Evolutionary conservation across 129 eudicot genomes (phyloP).

Genomic region (Silybum marianum): DNA sequence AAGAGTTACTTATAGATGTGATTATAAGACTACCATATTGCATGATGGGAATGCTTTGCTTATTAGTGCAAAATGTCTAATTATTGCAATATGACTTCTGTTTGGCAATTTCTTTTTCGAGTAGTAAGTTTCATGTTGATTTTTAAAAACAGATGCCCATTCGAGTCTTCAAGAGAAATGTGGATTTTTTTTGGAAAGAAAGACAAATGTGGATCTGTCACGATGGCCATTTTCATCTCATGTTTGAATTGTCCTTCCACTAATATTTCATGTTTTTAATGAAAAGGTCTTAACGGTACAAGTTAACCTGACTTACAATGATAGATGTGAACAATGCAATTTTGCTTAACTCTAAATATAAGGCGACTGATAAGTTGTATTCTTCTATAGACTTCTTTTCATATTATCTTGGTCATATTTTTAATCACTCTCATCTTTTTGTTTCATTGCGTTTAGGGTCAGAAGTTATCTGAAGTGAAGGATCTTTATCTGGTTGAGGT

Average conservation of each 20-base stretch:
- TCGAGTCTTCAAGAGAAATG: not conserved
- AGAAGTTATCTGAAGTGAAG: slow-evolving; percentile 83
- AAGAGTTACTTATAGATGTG: not conserved
- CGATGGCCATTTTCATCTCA: not conserved
- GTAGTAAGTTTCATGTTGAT: not conserved
- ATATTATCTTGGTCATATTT: not conserved
- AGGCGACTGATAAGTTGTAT: not conserved
- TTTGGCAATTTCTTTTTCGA: not conserved
- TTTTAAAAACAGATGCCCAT: not conserved
- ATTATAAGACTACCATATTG: not conserved
- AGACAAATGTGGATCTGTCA: not conserved
- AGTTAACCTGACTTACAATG: not conserved
- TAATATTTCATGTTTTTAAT: not conserved
- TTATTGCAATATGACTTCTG: not conserved
- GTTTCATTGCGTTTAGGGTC: slow-evolving; percentile 60
- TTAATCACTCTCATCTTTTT: not conserved
- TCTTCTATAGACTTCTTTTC: not conserved
- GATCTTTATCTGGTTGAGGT: slow-evolving; percentile 97
- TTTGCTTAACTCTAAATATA: not conserved
- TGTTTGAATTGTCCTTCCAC: not conserved
- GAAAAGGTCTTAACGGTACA: not conserved
- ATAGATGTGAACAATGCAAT: not conserved
- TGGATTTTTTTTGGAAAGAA: not conserved
- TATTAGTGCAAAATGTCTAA: not conserved
- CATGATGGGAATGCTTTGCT: not conserved